Percentiles rank a stretch among this genome's conserved stretches.
These are phyloP conservation scores for Tylopilus orsonianus DNA, from an alignment of 1,284 basidiomycete species.

Conservation along the genomic window DNA sequence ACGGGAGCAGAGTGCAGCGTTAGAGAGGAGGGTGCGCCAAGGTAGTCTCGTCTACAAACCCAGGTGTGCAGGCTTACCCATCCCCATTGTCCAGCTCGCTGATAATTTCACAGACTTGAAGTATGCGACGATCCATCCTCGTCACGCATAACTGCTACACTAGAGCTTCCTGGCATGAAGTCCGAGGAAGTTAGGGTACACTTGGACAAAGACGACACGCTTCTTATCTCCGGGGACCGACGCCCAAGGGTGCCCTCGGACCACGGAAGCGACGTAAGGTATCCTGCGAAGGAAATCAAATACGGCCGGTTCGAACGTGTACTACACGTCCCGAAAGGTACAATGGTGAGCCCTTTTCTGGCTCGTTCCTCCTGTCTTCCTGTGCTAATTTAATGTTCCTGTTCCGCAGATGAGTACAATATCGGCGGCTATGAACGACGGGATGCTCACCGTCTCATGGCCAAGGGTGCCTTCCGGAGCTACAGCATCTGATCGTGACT, in stretches of 20 bases:
- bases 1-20: constrained; percentile 23
- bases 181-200: constrained; percentile 34
- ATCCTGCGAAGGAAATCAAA: constrained; percentile 31
- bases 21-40: constrained; percentile 28
- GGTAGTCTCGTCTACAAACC: constrained; percentile 35
- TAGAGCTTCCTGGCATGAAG: constrained; percentile 35
- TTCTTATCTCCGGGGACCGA: constrained; percentile 33
- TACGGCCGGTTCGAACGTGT: constrained; percentile 33
- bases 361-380: constrained; percentile 8
- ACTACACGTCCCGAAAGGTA: constrained; percentile 33
- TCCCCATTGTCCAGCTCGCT: constrained; percentile 7
- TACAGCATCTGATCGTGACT: constrained; percentile 14
- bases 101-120: constrained; percentile 26
- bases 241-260: constrained; percentile 16
- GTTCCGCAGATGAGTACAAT: constrained; percentile 33
- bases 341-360: constrained; percentile 26
- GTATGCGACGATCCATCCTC: constrained; percentile 34
- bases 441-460: constrained; percentile 32
- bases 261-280: constrained; percentile 18
- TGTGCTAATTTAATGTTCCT: constrained; percentile 3
- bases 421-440: constrained; percentile 37
- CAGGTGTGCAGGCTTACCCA: constrained; percentile 27
- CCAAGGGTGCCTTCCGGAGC: constrained; percentile 23
- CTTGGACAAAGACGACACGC: constrained; percentile 22
- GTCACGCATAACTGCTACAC: constrained; percentile 29